These are phyloP conservation scores for Hanseniaspora meyeri DNA, from an alignment of 805 yeast species.

Conservation along the genomic window DNA sequence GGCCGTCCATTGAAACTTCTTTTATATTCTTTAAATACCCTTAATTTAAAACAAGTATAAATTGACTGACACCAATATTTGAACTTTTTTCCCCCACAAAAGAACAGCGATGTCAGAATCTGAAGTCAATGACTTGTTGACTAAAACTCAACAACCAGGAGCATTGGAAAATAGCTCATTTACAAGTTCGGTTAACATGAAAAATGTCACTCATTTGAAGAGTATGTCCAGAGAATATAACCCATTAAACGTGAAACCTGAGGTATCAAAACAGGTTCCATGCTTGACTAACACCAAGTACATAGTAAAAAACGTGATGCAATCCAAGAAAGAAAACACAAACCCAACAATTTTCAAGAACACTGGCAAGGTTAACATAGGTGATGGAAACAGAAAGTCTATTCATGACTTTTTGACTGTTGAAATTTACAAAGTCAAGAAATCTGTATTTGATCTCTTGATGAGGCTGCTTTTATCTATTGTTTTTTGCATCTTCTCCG, in stretches of 20 bases:
- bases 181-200: not conserved
- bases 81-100: not conserved
- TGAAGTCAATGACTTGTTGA: not conserved
- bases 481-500: slow-evolving; percentile 45
- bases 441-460: slow-evolving; percentile 18
- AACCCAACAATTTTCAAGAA: not conserved
- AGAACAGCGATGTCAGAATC: not conserved
- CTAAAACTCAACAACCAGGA: not conserved
- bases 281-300: not conserved
- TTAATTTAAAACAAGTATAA: too few species aligned
- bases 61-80: too few species aligned
- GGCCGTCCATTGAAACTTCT: too few species aligned
- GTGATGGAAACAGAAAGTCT: slow-evolving; percentile 6
- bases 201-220: too few species aligned
- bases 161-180: not conserved
- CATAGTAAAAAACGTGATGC: not conserved
- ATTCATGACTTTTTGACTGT: slow-evolving; percentile 2
- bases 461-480: slow-evolving; percentile 40
- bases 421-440: slow-evolving; percentile 16
- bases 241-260: slow-evolving; percentile 9
- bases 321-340: not conserved
- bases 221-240: slow-evolving; percentile 5
- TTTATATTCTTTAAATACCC: not conserved
- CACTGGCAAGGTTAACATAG: not conserved
- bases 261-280: slow-evolving; percentile 9